phyloP scores from a whole-genome alignment of 805 yeast species.

The Pichia nanzhaoensis region DNA sequence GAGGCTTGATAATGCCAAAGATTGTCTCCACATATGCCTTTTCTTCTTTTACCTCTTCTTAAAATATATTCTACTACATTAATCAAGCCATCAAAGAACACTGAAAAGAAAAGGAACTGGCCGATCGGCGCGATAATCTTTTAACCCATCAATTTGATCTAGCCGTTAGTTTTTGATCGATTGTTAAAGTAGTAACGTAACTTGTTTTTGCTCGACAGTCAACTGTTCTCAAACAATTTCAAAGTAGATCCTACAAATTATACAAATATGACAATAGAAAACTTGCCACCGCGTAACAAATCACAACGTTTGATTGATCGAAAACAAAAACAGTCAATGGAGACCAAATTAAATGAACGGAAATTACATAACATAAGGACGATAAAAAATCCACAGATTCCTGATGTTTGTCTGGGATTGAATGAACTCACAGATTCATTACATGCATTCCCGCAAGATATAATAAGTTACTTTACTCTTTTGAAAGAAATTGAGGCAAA shows the following conservation, averaged over 20 bases:
- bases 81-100: too few relatives aligned
- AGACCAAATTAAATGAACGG: constrained; percentile 10
- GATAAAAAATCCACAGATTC: constrained; percentile 18
- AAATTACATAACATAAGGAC: neutral
- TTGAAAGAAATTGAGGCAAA: constrained; percentile 94
- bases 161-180: too few relatives aligned
- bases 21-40: too few relatives aligned
- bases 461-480: constrained; percentile 77
- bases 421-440: constrained; percentile 88
- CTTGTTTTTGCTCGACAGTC: too few relatives aligned
- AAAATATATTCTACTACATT: too few relatives aligned
- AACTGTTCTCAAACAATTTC: too few relatives aligned
- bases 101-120: too few relatives aligned
- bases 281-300: constrained; percentile 23
- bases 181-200: too few relatives aligned
- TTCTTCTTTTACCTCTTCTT: too few relatives aligned
- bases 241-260: neutral
- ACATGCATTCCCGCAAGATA: constrained; percentile 81
- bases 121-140: too few relatives aligned
- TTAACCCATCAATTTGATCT: too few relatives aligned
- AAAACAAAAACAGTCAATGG: constrained; percentile 13
- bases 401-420: constrained; percentile 68
- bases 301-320: constrained; percentile 24
- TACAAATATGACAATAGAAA: neutral
- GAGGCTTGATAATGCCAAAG: too few relatives aligned